Conservation (phyloP, 108 stramenopile species). For the Mayamaea pseudoterrestris region DNA sequence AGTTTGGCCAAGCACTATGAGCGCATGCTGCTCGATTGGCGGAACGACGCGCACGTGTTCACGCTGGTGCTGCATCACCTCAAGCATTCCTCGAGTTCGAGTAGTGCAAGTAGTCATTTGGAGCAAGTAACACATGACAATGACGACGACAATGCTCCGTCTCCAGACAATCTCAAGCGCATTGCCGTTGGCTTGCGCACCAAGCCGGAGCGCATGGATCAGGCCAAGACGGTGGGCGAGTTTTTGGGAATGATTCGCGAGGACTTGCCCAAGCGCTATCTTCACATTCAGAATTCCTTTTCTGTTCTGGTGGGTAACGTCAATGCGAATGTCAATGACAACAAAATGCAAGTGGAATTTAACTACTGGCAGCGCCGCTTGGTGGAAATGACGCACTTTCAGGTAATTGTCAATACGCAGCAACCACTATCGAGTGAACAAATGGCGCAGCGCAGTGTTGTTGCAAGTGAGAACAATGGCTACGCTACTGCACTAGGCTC, state of each 20-base stretch:
- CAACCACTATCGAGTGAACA: background rate
- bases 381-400: constrained; percentile 37
- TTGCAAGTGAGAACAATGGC: background rate
- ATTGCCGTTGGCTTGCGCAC: background rate
- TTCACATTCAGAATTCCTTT: constrained; percentile 33
- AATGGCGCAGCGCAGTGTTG: background rate
- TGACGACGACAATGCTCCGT: too few relatives aligned
- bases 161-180: too few relatives aligned
- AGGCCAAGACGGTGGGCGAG: background rate
- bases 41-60: background rate
- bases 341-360: too few relatives aligned
- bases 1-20: too few relatives aligned
- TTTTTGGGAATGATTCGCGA: constrained; percentile 12
- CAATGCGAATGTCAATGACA: too few relatives aligned
- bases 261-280: constrained; percentile 28
- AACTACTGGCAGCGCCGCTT: constrained; percentile 38
- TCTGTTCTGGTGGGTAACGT: constrained; percentile 17
- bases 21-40: constrained; percentile 3
- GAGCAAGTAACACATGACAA: too few relatives aligned
- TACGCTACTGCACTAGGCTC: background rate
- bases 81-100: background rate
- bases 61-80: background rate
- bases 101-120: too few relatives aligned
- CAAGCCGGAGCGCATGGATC: background rate
- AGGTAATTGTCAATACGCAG: constrained; percentile 3